A percentile compares a stretch with the other conserved stretches of the same genome.
Evolutionary conservation across 2,329 filamentous ascomycete species (phyloP).

Genomic region (Sclerotinia nivalis): DNA sequence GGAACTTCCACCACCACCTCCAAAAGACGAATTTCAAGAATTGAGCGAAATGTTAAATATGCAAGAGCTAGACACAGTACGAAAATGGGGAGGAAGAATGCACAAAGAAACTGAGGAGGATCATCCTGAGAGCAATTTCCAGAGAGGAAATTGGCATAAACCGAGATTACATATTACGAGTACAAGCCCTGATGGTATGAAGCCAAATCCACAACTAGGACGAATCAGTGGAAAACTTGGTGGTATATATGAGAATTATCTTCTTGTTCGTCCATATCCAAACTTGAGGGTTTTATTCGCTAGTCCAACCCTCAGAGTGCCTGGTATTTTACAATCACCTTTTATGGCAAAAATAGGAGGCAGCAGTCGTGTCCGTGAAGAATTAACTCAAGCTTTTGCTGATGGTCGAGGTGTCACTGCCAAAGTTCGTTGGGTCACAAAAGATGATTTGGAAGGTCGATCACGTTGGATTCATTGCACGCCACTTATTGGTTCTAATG

Average conservation of each 20-base stretch:
- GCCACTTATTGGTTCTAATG: conserved; percentile 66
- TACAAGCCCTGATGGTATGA: conserved; percentile 32
- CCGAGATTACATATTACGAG: conserved; percentile 47
- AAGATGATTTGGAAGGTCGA: conserved; percentile 53
- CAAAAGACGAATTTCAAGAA: conserved; percentile 64
- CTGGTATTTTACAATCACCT: conserved; percentile 64
- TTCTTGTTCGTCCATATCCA: conserved; percentile 66
- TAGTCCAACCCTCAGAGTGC: conserved; percentile 65
- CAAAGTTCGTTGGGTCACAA: conserved; percentile 69
- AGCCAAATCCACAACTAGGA: conserved; percentile 18
- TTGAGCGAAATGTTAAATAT: conserved; percentile 70
- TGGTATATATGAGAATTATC: conserved; percentile 57
- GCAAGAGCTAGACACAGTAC: conserved; percentile 64
- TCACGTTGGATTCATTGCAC: conserved; percentile 77
- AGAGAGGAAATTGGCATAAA: conserved; percentile 44
- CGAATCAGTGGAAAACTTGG: conserved; percentile 41
- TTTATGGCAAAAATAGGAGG: conserved; percentile 58
- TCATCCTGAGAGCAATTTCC: conserved; percentile 43
- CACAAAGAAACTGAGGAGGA: conserved; percentile 53
- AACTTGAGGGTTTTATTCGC: conserved; percentile 68
- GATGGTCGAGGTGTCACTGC: conserved; percentile 72
- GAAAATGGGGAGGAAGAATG: conserved; percentile 63
- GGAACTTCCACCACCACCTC: conserved; percentile 22
- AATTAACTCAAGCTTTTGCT: conserved; percentile 59
- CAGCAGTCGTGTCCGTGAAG: conserved; percentile 49